phyloP scores from a whole-genome alignment of 31 red algal genomes.

The Endocladia muricata region DNA sequence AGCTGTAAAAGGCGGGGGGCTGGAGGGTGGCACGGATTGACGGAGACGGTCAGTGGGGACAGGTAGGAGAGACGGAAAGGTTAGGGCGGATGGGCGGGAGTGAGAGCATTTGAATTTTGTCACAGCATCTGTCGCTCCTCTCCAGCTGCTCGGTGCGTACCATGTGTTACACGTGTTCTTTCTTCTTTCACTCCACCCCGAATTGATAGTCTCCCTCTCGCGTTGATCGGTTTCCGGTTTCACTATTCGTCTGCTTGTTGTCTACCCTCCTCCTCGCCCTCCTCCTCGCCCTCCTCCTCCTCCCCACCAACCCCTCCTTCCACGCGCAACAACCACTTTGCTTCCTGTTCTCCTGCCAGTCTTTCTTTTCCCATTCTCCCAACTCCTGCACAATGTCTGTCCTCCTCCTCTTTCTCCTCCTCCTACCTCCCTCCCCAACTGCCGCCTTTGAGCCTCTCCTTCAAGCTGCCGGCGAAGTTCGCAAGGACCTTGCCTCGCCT shows the following conservation, averaged over 20 bases:
- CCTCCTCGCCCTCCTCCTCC: background rate
- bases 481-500: conserved; percentile 37
- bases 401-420: background rate
- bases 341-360: background rate
- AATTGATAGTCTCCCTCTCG: background rate
- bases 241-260: background rate
- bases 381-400: background rate
- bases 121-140: too few relatives aligned
- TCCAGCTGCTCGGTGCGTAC: too few relatives aligned
- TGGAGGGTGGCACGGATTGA: too few relatives aligned
- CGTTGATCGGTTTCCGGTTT: background rate
- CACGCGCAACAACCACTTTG: background rate
- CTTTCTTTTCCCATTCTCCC: background rate
- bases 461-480: conserved; percentile 54
- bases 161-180: too few relatives aligned
- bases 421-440: background rate
- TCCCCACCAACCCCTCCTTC: background rate
- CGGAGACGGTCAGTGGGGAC: too few relatives aligned
- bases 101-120: too few relatives aligned
- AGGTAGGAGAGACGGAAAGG: too few relatives aligned
- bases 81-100: too few relatives aligned
- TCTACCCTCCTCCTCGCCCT: background rate
- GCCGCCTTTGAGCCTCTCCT: conserved; percentile 50
- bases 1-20: too few relatives aligned
- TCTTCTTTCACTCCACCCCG: background rate